These are phyloP conservation scores for Wakefieldia striispora DNA, from an alignment of 768 basidiomycete species.

Conservation along the genomic window DNA sequence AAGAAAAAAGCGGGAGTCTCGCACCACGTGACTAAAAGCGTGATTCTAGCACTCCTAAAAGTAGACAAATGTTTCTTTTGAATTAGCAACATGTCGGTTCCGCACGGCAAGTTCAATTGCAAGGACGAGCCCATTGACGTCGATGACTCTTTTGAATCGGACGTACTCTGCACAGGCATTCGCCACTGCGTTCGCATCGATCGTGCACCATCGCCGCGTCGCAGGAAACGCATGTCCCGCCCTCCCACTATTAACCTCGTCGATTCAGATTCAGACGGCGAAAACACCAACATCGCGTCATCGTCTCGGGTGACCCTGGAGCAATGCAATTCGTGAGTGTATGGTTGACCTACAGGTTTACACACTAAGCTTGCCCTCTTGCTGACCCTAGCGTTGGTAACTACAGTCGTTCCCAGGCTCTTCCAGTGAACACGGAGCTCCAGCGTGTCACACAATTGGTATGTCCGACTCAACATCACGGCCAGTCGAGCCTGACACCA, in stretches of 20 bases:
- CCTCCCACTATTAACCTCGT: slow-evolving; percentile 12
- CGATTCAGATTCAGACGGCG: slow-evolving; percentile 19
- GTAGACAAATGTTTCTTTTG: neutral
- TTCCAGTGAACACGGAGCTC: slow-evolving; percentile 15
- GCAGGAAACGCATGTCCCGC: slow-evolving; percentile 9
- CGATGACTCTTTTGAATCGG: slow-evolving; percentile 24
- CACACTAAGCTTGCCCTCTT: neutral
- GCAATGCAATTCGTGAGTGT: slow-evolving; percentile 5
- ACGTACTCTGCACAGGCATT: slow-evolving; percentile 20
- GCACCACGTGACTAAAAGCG: slow-evolving; percentile 10
- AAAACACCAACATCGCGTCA: slow-evolving; percentile 4
- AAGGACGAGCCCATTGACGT: slow-evolving; percentile 26
- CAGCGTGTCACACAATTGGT: slow-evolving; percentile 25
- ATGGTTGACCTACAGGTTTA: neutral
- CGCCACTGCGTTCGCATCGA: slow-evolving; percentile 17
- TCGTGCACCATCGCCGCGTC: slow-evolving; percentile 7
- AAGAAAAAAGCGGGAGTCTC: neutral
- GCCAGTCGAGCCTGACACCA: slow-evolving; percentile 6
- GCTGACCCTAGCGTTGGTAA: neutral
- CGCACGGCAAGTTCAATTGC: neutral
- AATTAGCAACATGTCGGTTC: slow-evolving; percentile 4
- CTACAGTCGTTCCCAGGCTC: neutral
- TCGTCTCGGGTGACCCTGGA: slow-evolving; percentile 4
- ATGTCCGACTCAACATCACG: neutral
- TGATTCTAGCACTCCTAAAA: slow-evolving; percentile 2